Conservation (phyloP, 805 yeast genomes). For the Ogataea salicorniae region DNA sequence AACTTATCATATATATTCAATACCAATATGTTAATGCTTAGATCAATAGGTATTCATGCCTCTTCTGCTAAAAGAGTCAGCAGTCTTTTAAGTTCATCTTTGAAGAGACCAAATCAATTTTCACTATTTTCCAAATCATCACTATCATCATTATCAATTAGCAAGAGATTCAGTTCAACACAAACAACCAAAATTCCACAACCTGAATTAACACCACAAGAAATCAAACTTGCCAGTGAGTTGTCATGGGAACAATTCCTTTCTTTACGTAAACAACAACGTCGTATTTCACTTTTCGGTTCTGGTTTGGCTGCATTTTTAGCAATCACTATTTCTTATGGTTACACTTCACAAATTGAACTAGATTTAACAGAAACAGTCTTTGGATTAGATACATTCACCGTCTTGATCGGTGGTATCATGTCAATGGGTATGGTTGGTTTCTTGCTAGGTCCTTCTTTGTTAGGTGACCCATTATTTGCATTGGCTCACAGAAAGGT, state of each 20-base stretch:
- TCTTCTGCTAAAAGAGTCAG: neutral
- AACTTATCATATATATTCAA: no score
- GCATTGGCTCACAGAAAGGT: conserved; percentile 43
- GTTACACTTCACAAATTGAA: conserved; percentile 71
- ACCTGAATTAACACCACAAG: conserved; percentile 17
- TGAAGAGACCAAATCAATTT: neutral
- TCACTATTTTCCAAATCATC: neutral
- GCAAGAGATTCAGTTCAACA: conserved; percentile 8
- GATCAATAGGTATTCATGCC: conserved; percentile 9
- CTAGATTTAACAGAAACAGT: conserved; percentile 87
- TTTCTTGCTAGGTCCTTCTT: conserved; percentile 72
- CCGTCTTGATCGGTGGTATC: conserved; percentile 72
- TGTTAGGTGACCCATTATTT: conserved; percentile 68
- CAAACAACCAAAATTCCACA: neutral
- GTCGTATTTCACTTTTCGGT: conserved; percentile 60
- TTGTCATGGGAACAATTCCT: conserved; percentile 82
- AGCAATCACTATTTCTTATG: conserved; percentile 68
- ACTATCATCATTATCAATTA: neutral
- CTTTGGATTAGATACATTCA: conserved; percentile 85
- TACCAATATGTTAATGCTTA: conserved; percentile 5
- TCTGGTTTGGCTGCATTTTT: conserved; percentile 63
- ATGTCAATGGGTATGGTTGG: conserved; percentile 72
- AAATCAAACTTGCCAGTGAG: conserved; percentile 18
- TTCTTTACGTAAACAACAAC: conserved; percentile 66
- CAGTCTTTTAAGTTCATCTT: neutral